A percentile compares a stretch with the other conserved stretches of the same genome.
Conservation (phyloP, 192 early-diverging fungal genomes). For the Entomortierella beljakovae region DNA sequence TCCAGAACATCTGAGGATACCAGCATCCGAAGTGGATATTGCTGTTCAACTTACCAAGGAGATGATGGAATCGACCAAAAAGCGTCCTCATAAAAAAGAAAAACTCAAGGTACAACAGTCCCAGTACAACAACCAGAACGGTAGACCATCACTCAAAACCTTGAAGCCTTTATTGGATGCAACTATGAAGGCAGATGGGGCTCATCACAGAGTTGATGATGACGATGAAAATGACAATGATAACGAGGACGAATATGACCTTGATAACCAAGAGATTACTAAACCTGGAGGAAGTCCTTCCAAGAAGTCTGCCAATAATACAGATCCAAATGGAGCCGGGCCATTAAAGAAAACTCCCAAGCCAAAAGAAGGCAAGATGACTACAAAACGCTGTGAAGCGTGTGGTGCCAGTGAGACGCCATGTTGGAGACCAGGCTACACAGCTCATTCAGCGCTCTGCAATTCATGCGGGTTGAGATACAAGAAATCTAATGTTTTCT, state of each 20-base stretch:
- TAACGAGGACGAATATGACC: background rate
- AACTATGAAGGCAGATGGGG: constrained; percentile 5
- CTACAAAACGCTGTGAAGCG: constrained; percentile 49
- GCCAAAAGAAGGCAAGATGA: constrained; percentile 7
- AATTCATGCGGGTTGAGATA: constrained; percentile 58
- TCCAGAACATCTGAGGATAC: constrained; percentile 25
- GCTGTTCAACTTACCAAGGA: constrained; percentile 38
- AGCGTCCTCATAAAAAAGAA: constrained; percentile 6
- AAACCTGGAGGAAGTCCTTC: background rate
- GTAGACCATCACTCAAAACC: constrained; percentile 22
- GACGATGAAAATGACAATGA: constrained; percentile 5
- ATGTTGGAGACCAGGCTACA: constrained; percentile 58
- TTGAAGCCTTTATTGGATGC: constrained; percentile 22
- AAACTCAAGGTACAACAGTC: background rate
- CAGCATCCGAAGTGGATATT: constrained; percentile 26
- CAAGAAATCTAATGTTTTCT: constrained; percentile 58
- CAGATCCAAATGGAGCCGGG: background rate
- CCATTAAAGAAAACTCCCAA: constrained; percentile 2
- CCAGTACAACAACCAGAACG: background rate
- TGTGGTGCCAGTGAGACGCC: constrained; percentile 55
- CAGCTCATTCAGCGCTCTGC: constrained; percentile 46
- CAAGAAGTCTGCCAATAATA: background rate
- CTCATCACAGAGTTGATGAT: background rate
- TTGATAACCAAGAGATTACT: background rate
- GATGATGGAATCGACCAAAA: constrained; percentile 28